Conservation (phyloP, 2,329 filamentous ascomycete genomes). For the Colletotrichum noveboracense region DNA sequence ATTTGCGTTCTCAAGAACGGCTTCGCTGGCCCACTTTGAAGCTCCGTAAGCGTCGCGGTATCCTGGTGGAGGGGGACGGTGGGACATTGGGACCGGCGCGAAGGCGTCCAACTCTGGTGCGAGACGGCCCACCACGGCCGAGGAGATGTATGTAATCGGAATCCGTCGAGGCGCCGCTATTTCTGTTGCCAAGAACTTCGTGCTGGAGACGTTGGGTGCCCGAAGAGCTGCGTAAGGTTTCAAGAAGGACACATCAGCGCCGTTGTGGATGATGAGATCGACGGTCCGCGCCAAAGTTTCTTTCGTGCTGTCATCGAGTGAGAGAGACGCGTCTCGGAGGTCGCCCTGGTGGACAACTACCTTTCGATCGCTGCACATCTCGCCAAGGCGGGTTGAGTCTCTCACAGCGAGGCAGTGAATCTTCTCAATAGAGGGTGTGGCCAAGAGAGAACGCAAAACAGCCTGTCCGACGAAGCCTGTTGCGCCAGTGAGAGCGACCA, state of each 20-base stretch:
- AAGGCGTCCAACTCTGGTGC: constrained; percentile 7
- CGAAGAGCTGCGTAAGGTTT: constrained; percentile 33
- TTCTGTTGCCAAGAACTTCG: constrained; percentile 26
- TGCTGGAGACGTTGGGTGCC: constrained; percentile 31
- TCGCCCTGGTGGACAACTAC: constrained; percentile 41
- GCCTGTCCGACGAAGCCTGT: constrained; percentile 23
- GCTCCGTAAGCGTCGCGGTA: constrained; percentile 34
- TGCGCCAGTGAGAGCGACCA: constrained; percentile 20
- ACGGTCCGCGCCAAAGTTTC: constrained; percentile 14
- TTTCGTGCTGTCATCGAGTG: constrained; percentile 33
- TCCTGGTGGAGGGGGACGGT: constrained; percentile 21
- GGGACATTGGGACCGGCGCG: constrained; percentile 1
- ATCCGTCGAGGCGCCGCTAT: constrained; percentile 27
- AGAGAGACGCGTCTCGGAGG: constrained; percentile 37
- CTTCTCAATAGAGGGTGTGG: neutral
- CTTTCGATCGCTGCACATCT: constrained; percentile 26
- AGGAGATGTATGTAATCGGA: constrained; percentile 43
- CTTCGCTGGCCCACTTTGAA: constrained; percentile 39
- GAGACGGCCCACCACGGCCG: constrained; percentile 23
- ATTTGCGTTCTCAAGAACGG: constrained; percentile 29
- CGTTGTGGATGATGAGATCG: constrained; percentile 57
- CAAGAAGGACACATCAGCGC: constrained; percentile 37
- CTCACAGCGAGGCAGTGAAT: constrained; percentile 21
- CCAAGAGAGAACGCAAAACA: constrained; percentile 4
- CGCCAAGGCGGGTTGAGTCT: neutral